Conservation (phyloP, 1,284 basidiomycete species). For the Apiotrichum domesticum region DNA sequence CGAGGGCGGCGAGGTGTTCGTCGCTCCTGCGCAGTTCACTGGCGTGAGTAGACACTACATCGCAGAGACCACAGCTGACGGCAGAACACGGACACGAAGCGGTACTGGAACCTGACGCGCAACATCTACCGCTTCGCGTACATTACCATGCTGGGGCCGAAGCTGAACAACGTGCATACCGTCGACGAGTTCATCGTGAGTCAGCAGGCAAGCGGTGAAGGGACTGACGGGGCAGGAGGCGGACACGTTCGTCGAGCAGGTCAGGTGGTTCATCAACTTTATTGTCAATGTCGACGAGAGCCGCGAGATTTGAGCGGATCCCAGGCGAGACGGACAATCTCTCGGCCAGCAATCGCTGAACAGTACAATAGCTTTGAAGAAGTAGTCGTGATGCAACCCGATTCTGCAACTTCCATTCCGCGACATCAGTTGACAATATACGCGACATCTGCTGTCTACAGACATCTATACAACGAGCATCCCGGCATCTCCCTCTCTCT, state of each 20-base stretch:
- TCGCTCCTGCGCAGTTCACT: slow-evolving; percentile 34
- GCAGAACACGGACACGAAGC: slow-evolving; percentile 41
- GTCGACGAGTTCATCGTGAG: slow-evolving; percentile 29
- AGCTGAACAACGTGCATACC: slow-evolving; percentile 31
- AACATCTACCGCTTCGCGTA: slow-evolving; percentile 43
- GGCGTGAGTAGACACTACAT: slow-evolving; percentile 6
- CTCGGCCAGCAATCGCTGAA: no score
- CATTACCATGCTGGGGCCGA: slow-evolving; percentile 2
- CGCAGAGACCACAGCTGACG: not conserved
- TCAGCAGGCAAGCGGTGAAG: not conserved
- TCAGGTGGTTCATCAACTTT: slow-evolving; percentile 40
- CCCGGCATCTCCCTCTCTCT: not conserved
- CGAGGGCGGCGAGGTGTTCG: slow-evolving; percentile 17
- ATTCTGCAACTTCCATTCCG: no score
- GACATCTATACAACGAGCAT: not conserved
- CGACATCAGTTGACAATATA: no score
- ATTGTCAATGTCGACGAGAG: slow-evolving; percentile 41
- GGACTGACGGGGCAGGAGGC: slow-evolving; percentile 17
- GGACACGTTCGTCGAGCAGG: slow-evolving; percentile 33
- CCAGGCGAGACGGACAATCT: no score
- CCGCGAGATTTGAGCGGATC: slow-evolving; percentile 18
- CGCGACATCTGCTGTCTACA: no score
- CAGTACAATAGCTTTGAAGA: no score
- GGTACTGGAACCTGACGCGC: slow-evolving; percentile 40
- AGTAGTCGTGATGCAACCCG: no score